Evolutionary conservation across 257 asterid genomes (phyloP), one percentile per base, ranked within the genome.

Genomic region (Apocynum venetum): DNA sequence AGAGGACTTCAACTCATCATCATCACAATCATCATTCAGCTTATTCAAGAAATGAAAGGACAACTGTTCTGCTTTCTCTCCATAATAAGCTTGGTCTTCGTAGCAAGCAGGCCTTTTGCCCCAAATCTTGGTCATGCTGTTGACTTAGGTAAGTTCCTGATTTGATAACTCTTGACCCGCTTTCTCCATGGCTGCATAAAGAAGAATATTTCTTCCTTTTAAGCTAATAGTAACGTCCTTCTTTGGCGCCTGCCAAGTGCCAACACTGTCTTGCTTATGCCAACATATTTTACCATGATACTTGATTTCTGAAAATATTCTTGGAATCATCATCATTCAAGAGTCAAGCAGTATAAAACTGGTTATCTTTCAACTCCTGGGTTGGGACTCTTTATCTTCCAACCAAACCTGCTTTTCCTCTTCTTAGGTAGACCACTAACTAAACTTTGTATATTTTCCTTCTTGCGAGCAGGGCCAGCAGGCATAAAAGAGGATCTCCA

Each of bases 31-130:
- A 82, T 75, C 59, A 55, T 74, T 71, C 81, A 70, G 73, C 65
- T 77, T n/a, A 51, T 59, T 17, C 56, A 13, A 66, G 78, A 73
- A 81, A 89, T 88, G 91, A 80, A 82, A 78, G 56, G 74, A 79
- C 84, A 78, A 77, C 77, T 81, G n/a, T 82, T 5, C 40, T 74
- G 57, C 72, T 73, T 86, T 43, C 20, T 83, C 72, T 67, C 86
- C 59, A 57, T 86, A 38, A 66, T 88, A 40, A 40, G 82, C 64
- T 84, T 89, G 83, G 82, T 66, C 71, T 79, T 82, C 67, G 87
- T 72, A 35, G 74, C 85, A 75, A 80, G 86, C 83, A 89, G 89
- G 55, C 80, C 78, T 9, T 56, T 87, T 63, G 73, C 81, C 8
- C 77, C 87, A 61, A 79, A 82, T 75, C 61, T 65, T 77, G 84